Base-by-base conservation (phyloP, 1,284 basidiomycete genomes). In the Fomitopsis schrenkii region DNA sequence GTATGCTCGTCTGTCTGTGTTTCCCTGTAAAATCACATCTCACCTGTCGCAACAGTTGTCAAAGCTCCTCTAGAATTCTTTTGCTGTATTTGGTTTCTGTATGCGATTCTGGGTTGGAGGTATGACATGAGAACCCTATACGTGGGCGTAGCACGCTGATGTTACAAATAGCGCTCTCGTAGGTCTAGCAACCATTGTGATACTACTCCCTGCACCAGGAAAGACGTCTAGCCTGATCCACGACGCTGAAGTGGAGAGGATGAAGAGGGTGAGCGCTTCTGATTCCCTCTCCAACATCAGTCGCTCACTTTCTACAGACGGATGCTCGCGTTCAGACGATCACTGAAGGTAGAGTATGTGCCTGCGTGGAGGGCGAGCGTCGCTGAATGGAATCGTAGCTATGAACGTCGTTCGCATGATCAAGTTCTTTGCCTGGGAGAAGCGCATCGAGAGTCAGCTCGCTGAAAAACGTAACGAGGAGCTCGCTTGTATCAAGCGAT, bases 401-500 rank as follows among this genome's bases (percentile, higher is more conserved):
- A 28, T 60, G 59, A 19, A 65, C 46, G 71, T 77, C 19, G 59
- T 78, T 19, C 72, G 81, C 41, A 83, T 83, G 75, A 72, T 83
- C 72, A 86, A 86, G 71, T 80, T 86, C 67, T 87, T 87, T 63
- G 84, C 77, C 3, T 85, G 83, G 83, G 82, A 84, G 62, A 68
- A 30, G 10, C 59, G 35, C 30, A 22, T 60, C 33, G 45, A 40
- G 59, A 70, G 75, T 19, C 70, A 76, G 46, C 73, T 85, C 9
- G 65, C 72, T 2, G 72, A 73, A 15, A 83, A 80, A 74, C 71
- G 80, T 35, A 81, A 85, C 59, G 76, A 75, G 3, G 86, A 89
- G 71, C 68, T 89, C n/a, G 59, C 63, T 0, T 79, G 74, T 69
- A 66, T 81, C 15, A 75, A 71, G 70, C 79, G 74, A 68, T 70